phyloP scores from a whole-genome alignment of 2,329 filamentous ascomycete genomes.

The Lachnum nothofagi region DNA sequence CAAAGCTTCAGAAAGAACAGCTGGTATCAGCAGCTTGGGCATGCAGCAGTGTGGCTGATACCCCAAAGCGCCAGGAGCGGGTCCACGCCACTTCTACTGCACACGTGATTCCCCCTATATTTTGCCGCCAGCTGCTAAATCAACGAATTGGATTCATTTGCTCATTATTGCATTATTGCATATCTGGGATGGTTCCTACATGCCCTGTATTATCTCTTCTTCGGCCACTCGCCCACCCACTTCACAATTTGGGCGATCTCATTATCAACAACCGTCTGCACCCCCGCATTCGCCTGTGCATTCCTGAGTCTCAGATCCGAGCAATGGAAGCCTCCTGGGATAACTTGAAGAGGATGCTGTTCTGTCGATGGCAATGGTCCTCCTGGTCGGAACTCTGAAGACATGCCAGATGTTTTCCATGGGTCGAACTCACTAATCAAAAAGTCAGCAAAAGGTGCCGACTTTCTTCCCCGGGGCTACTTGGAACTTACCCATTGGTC shows the following conservation, averaged over 20 bases:
- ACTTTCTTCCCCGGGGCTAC: background rate
- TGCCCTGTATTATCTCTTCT: conserved; percentile 1
- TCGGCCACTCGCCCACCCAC: conserved; percentile 48
- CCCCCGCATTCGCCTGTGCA: conserved; percentile 42
- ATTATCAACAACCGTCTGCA: conserved; percentile 45
- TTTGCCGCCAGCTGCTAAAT: too few species aligned
- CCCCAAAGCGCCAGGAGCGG: background rate
- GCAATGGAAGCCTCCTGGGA: conserved; percentile 52
- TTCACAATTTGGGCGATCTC: conserved; percentile 45
- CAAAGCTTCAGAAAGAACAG: too few species aligned
- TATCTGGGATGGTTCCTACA: background rate
- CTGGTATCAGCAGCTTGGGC: conserved; percentile 6
- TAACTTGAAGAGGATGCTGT: conserved; percentile 47
- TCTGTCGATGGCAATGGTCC: conserved; percentile 46
- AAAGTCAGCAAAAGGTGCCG: background rate
- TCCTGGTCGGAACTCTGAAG: conserved; percentile 47
- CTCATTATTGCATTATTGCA: background rate
- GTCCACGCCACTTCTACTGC: background rate
- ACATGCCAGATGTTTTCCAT: conserved; percentile 42
- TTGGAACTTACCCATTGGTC: conserved; percentile 44
- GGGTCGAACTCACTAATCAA: conserved; percentile 6
- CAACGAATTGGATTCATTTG: too few species aligned
- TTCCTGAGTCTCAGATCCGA: conserved; percentile 47
- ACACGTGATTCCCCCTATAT: background rate
- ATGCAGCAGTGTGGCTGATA: background rate